Percentiles rank a stretch among this genome's conserved stretches.
phyloP scores from a whole-genome alignment of 1,284 basidiomycete genomes.

The Flammula alnicola region DNA sequence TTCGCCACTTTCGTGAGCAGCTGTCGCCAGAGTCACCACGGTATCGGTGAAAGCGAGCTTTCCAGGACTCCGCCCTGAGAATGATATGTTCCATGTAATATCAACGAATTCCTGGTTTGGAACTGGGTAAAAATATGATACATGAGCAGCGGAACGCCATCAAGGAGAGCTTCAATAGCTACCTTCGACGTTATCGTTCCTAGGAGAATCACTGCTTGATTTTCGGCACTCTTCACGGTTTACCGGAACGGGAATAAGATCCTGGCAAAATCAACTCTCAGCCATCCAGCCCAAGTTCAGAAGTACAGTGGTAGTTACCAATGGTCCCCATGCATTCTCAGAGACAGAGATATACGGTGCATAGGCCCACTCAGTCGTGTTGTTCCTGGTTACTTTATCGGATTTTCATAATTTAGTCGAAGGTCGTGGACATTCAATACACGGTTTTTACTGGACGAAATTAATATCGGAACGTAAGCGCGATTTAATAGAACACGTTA shows the following conservation, averaged over 20 bases:
- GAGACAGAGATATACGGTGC: conserved; percentile 29
- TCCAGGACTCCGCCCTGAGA: conserved; percentile 25
- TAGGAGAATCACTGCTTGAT: not conserved
- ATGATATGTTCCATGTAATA: conserved; percentile 34
- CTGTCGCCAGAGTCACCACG: not conserved
- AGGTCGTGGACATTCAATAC: too few relatives aligned
- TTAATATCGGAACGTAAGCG: too few relatives aligned
- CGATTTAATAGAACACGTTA: not conserved
- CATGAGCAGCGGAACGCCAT: too few relatives aligned
- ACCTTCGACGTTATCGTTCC: not conserved
- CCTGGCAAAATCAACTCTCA: conserved; percentile 25
- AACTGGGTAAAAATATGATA: not conserved
- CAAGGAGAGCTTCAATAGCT: too few relatives aligned
- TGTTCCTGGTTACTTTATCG: conserved; percentile 14
- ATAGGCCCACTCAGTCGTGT: conserved; percentile 32
- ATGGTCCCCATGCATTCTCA: conserved; percentile 26
- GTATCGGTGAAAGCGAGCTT: conserved; percentile 21
- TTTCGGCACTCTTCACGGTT: conserved; percentile 27
- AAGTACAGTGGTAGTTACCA: conserved; percentile 22
- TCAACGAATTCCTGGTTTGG: conserved; percentile 25
- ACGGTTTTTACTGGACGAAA: too few relatives aligned
- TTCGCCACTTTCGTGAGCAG: not conserved
- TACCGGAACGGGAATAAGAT: conserved; percentile 33
- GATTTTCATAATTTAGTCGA: conserved; percentile 23
- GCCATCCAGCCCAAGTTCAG: conserved; percentile 10